phyloP scores from a whole-genome alignment of 805 yeast species.

The Ogataea ramenticola region DNA sequence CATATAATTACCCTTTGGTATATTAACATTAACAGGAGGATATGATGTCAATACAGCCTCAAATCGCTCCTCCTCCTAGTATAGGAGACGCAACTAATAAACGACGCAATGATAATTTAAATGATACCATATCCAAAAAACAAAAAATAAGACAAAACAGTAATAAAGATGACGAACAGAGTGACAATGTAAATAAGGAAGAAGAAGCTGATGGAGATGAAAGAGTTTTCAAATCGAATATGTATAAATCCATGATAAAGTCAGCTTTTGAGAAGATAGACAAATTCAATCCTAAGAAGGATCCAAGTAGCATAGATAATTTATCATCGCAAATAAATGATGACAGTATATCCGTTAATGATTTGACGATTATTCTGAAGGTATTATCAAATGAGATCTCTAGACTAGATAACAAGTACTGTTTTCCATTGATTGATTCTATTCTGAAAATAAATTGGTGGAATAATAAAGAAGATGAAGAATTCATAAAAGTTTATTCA shows the following conservation, averaged over 20 bases:
- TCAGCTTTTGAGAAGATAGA: conserved; percentile 68
- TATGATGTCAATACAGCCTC: conserved; percentile 7
- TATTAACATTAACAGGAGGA: background rate
- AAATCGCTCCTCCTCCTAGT: background rate
- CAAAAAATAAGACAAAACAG: background rate
- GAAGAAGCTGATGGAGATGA: background rate
- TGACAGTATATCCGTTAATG: conserved; percentile 46
- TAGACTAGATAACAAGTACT: conserved; percentile 51
- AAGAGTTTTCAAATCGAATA: conserved; percentile 16
- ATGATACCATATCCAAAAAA: background rate
- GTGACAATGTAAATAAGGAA: background rate
- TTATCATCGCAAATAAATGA: conserved; percentile 51
- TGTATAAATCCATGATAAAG: conserved; percentile 37
- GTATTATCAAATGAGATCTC: conserved; percentile 59
- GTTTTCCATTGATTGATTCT: conserved; percentile 49
- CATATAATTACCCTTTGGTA: no score
- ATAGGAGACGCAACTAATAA: background rate
- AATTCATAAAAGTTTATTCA: conserved; percentile 48
- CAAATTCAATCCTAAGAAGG: conserved; percentile 47
- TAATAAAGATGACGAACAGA: background rate
- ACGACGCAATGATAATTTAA: background rate
- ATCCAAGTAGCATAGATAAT: conserved; percentile 47
- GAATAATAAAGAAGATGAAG: conserved; percentile 21
- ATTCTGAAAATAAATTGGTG: conserved; percentile 65
- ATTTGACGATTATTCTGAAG: conserved; percentile 48